Evolutionary conservation across 441 rosid species (phyloP).

Genomic region (Aleurites moluccanus): DNA sequence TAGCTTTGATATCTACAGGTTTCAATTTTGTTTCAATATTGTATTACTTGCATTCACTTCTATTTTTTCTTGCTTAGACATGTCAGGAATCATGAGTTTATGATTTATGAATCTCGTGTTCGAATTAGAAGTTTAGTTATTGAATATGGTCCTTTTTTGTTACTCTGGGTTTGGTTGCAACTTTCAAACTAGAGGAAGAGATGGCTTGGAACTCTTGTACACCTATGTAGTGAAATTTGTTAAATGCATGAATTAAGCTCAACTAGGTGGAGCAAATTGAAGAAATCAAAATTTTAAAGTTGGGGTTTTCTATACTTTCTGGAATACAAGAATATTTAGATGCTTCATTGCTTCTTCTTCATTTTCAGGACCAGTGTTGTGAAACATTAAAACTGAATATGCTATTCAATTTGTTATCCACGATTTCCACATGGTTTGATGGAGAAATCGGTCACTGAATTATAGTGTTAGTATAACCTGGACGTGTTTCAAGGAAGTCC

Average conservation of each 20-base stretch:
- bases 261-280: background rate
- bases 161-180: background rate
- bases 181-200: background rate
- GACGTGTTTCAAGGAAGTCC: background rate
- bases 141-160: background rate
- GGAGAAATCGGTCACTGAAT: background rate
- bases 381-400: background rate
- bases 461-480: background rate
- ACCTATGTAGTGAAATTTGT: background rate
- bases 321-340: background rate
- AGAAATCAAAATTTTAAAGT: background rate
- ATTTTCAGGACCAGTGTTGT: background rate
- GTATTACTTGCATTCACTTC: background rate
- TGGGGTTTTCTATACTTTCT: background rate
- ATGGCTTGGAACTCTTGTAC: background rate
- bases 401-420: background rate
- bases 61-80: background rate
- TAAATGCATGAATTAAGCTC: background rate
- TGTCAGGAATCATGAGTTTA: background rate
- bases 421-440: background rate
- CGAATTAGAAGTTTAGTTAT: too few species aligned
- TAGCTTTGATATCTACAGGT: slow-evolving; percentile 83
- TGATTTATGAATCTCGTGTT: background rate
- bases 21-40: background rate
- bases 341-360: background rate